Conservation (phyloP, 106 monocot genomes). For the Hemerocallis citrina region DNA sequence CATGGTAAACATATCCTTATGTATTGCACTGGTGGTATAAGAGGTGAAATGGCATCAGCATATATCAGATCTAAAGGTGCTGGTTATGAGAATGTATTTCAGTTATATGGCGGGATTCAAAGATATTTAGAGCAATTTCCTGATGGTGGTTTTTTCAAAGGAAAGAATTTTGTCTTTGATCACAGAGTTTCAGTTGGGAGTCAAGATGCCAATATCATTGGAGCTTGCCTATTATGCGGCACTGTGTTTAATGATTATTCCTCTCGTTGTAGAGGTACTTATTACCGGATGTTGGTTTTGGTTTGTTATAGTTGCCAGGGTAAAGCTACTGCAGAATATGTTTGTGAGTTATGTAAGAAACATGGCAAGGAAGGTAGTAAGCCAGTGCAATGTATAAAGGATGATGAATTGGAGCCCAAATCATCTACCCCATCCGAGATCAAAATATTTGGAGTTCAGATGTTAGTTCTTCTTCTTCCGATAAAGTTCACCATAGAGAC, state of each 20-base stretch:
- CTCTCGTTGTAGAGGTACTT: conserved; percentile 60
- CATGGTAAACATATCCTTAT: conserved; percentile 71
- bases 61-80: conserved; percentile 91
- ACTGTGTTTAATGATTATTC: conserved; percentile 90
- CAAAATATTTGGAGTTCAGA: too few species aligned
- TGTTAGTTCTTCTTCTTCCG: too few species aligned
- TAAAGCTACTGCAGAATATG: conserved; percentile 31
- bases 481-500: too few species aligned
- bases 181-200: conserved; percentile 96
- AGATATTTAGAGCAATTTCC: conserved; percentile 94
- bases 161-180: conserved; percentile 99
- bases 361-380: conserved; percentile 29
- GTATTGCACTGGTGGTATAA: conserved; percentile 98
- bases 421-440: background rate
- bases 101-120: conserved; percentile 94
- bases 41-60: conserved; percentile 97
- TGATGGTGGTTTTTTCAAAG: conserved; percentile 91
- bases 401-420: conserved; percentile 14
- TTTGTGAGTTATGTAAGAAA: conserved; percentile 86
- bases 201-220: conserved; percentile 41
- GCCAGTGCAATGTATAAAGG: conserved; percentile 2
- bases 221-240: conserved; percentile 60
- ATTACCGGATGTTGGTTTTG: conserved; percentile 83
- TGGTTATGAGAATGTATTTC: conserved; percentile 90
- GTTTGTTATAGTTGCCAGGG: conserved; percentile 63